A percentile compares a stretch with the other conserved stretches of the same genome.
Evolutionary conservation across 169 alveolate genomes (phyloP).

Genomic region (Cryptosporidium ryanae): DNA sequence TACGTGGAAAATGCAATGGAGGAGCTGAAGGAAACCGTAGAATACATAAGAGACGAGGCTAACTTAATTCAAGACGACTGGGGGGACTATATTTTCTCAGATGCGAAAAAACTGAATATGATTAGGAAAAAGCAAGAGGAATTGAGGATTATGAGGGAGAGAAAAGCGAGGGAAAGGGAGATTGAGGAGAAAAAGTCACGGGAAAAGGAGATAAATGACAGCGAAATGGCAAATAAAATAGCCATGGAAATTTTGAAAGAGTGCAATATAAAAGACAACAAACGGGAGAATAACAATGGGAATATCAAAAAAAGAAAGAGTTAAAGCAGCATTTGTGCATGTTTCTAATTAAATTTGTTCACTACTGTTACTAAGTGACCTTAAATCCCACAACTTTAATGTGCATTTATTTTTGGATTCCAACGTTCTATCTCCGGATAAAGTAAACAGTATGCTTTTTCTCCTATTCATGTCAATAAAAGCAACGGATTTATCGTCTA

Average conservation of each 20-base stretch:
- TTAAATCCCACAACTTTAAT: constrained; percentile 13
- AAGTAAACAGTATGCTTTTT: constrained; percentile 3
- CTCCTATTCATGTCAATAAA: not conserved
- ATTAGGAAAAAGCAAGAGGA: constrained; percentile 66
- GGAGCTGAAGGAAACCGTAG: constrained; percentile 49
- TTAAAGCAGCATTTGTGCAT: not conserved
- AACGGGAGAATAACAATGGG: not conserved
- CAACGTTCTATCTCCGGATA: constrained; percentile 64
- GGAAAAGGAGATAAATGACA: constrained; percentile 34
- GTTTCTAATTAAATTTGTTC: not conserved
- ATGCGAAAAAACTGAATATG: constrained; percentile 48
- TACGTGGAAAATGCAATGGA: constrained; percentile 67
- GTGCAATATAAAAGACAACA: not conserved
- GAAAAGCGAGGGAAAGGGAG: constrained; percentile 43
- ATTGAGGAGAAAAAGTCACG: constrained; percentile 34
- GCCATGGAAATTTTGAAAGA: constrained; percentile 44
- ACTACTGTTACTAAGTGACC: not conserved
- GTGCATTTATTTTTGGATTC: not conserved
- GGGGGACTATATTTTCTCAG: constrained; percentile 65
- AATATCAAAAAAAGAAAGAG: constrained; percentile 19
- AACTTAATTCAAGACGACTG: constrained; percentile 57
- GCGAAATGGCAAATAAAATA: constrained; percentile 30
- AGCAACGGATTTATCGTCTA: constrained; percentile 38
- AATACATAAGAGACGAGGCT: constrained; percentile 69
- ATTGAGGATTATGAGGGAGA: constrained; percentile 33